phyloP scores from a whole-genome alignment of 371 early-diverging fungal genomes.

The Mucor racemosus region DNA sequence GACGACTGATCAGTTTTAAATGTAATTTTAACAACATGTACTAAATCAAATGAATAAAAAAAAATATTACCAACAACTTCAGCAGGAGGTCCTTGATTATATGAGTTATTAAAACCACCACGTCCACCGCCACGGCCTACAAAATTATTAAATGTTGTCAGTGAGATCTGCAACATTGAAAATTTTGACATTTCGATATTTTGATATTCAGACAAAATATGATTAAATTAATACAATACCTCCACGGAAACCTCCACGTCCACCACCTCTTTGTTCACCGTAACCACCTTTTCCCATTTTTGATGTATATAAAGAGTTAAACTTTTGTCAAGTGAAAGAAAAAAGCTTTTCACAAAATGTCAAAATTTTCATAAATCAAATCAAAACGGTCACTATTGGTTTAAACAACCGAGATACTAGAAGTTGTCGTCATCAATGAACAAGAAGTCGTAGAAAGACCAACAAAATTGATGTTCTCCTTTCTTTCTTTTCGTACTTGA shows the following conservation, averaged over 20 bases:
- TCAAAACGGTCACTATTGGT: background rate
- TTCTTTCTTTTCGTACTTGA: conserved; percentile 4
- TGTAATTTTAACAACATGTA: background rate
- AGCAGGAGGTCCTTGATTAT: conserved; percentile 79
- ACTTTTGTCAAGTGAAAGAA: background rate
- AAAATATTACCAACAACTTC: conserved; percentile 67
- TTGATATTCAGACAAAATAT: background rate
- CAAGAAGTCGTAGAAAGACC: background rate
- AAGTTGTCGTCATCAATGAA: conserved; percentile 1
- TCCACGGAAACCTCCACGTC: conserved; percentile 53
- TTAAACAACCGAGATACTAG: conserved; percentile 1
- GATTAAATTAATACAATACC: conserved; percentile 19
- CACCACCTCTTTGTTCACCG: conserved; percentile 49
- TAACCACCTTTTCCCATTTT: conserved; percentile 53
- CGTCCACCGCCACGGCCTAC: conserved; percentile 68
- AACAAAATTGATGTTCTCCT: conserved; percentile 1
- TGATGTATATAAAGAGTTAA: conserved; percentile 3
- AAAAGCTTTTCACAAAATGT: background rate
- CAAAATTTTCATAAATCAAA: conserved; percentile 4
- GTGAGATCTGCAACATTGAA: background rate
- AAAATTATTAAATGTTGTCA: background rate
- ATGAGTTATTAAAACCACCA: conserved; percentile 67
- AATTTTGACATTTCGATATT: background rate
- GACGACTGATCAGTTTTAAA: conserved; percentile 61
- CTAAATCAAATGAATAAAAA: background rate